Conservation (phyloP, 2,329 filamentous ascomycete species). For the Aspergillus japonicus region DNA sequence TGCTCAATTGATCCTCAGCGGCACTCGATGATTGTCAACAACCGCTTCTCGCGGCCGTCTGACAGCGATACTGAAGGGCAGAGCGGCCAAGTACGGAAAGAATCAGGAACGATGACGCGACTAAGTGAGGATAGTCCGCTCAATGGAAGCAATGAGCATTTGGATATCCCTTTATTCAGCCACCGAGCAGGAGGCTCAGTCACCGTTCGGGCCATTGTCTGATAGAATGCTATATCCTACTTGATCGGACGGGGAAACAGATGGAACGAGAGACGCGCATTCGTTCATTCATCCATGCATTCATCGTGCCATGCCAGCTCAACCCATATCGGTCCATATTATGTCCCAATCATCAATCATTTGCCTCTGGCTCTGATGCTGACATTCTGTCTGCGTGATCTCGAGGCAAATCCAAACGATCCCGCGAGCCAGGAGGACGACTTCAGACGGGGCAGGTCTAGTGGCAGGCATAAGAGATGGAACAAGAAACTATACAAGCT, state of each 20-base stretch:
- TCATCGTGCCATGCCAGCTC: background rate
- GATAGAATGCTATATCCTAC: background rate
- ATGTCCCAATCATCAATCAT: background rate
- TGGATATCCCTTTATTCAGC: background rate
- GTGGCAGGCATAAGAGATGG: background rate
- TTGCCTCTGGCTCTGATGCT: background rate
- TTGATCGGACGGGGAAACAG: background rate
- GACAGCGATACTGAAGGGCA: constrained; percentile 12
- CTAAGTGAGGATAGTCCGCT: constrained; percentile 12
- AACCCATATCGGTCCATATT: background rate
- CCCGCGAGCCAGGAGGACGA: background rate
- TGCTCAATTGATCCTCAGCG: constrained; percentile 27
- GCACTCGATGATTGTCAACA: constrained; percentile 36
- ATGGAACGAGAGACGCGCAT: constrained; percentile 7
- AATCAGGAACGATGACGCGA: constrained; percentile 14
- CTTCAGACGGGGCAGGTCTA: constrained; percentile 24
- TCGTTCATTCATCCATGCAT: constrained; percentile 1
- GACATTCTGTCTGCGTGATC: background rate
- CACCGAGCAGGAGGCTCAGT: constrained; percentile 5
- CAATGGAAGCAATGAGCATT: background rate
- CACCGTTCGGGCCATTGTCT: constrained; percentile 14
- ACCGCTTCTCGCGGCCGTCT: constrained; percentile 31
- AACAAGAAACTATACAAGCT: background rate
- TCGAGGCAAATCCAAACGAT: background rate
- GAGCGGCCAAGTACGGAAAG: background rate